Evolutionary conservation across 768 basidiomycete genomes (phyloP).

Genomic region (Russula sp.): DNA sequence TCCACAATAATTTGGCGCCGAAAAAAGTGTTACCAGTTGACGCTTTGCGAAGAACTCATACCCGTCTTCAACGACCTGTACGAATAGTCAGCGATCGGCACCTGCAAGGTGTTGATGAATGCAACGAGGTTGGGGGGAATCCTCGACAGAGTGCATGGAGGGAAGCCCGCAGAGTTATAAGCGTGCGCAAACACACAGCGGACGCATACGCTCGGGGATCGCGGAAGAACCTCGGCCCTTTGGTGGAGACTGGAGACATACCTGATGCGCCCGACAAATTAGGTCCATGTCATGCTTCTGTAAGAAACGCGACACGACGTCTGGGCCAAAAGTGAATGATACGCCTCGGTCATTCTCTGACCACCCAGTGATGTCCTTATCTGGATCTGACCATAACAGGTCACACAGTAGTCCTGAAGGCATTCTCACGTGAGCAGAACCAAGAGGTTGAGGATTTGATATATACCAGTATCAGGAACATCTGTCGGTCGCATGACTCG

Average conservation of each 20-base stretch:
- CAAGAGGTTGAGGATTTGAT: background rate
- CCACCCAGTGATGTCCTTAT: slow-evolving; percentile 99
- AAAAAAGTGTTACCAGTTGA: slow-evolving; percentile 94
- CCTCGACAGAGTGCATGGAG: background rate
- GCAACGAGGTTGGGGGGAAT: background rate
- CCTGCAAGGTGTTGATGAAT: background rate
- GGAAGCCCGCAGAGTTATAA: background rate
- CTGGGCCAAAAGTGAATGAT: slow-evolving; percentile 97
- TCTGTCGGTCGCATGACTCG: slow-evolving; percentile 99
- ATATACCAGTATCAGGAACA: slow-evolving; percentile 92
- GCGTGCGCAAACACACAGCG: background rate
- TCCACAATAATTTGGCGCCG: slow-evolving; percentile 91
- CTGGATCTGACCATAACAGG: slow-evolving; percentile 97
- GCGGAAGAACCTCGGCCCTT: slow-evolving; percentile 11
- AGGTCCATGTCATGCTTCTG: slow-evolving; percentile 99
- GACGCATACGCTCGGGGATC: background rate
- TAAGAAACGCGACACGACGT: slow-evolving; percentile 95
- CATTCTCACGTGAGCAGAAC: slow-evolving; percentile 11
- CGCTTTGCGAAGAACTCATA: slow-evolving; percentile 99
- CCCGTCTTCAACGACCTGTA: slow-evolving; percentile 93
- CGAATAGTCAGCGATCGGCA: slow-evolving; percentile 1
- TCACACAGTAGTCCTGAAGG: slow-evolving; percentile 83
- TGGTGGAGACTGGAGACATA: slow-evolving; percentile 38
- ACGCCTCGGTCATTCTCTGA: slow-evolving; percentile 99
- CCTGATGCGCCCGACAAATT: slow-evolving; percentile 98